A percentile compares a stretch with the other conserved stretches of the same genome.
Conservation (phyloP, 495 filamentous ascomycete genomes). For the Evernia prunastri region DNA sequence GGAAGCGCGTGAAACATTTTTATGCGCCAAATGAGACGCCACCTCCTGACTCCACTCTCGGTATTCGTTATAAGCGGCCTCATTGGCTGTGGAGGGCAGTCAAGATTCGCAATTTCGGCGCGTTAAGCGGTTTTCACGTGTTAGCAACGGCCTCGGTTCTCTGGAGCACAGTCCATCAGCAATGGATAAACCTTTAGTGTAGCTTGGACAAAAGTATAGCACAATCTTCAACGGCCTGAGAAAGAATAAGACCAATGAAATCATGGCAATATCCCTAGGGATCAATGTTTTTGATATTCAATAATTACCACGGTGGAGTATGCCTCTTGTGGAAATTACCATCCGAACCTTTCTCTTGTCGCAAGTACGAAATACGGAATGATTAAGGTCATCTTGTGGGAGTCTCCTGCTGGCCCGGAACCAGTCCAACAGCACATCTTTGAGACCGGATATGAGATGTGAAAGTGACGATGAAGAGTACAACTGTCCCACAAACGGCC, state of each 20-base stretch:
- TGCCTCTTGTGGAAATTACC: no score
- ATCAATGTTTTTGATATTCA: no score
- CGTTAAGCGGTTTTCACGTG: neutral
- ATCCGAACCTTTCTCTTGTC: no score
- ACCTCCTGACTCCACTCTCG: neutral
- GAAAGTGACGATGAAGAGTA: neutral
- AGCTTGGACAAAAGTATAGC: neutral
- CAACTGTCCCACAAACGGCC: neutral
- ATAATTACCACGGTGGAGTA: no score
- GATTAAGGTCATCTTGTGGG: neutral
- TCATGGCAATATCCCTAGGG: no score
- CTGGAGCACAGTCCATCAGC: neutral
- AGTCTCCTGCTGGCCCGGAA: neutral
- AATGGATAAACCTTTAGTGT: no score
- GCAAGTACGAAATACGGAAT: no score
- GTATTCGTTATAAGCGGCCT: neutral
- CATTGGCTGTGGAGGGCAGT: neutral
- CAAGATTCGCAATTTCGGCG: neutral
- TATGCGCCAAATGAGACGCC: neutral
- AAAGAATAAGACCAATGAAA: no score
- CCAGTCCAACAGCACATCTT: neutral
- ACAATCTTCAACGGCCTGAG: neutral
- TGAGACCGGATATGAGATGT: neutral
- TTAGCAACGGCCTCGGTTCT: neutral
- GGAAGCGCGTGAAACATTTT: neutral